Base-by-base conservation (phyloP, 2,329 filamentous ascomycete species). In the Cladosporium sp. region DNA sequence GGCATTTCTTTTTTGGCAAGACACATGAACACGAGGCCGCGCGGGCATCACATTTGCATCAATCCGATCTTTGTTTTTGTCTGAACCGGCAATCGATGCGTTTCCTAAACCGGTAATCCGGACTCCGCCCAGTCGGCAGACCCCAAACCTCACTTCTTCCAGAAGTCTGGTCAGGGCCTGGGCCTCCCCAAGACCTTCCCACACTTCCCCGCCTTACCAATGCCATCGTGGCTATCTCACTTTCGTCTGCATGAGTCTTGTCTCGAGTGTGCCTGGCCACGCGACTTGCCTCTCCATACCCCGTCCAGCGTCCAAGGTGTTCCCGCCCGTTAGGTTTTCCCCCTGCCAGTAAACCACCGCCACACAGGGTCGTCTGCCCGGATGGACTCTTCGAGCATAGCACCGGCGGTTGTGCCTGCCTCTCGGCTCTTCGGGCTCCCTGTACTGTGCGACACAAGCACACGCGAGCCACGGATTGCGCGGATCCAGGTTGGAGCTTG, bases 361-460 rank as follows among this genome's bases (percentile, higher is more conserved):
- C 27, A 8, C 27, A 8, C 18, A 29, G 27, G 35, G 33, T 20
- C 18, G 15, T 11, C 22, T 30, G 39, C 6, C 35, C 43, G 43
- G 43, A 48, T 48, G 35, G 36, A 48, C 43, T 15, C 22, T 48
- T 48, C 38, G 27, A 39, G 43, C 25, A 25, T 40, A 22, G 38
- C 35, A 9, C n/a, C n/a, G 43, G 43, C 43, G 43, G 25, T 25
- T 48, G 27, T 32, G 18, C n/a, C 33, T 48, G 43, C 43, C 36
- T 48, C 18, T 39, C 36, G 35, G 35, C 25, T n/a, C 16, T 22
- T 20, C 22, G 35, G 43, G 11, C n/a, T 32, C 27, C 8, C 15
- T 43, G 40, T 12, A 12, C 3, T 16, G 33, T 25, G 7, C 25
- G 36, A 8, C 9, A 32, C 15, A 39, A 22, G n/a, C n/a, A 22